Base-by-base conservation (phyloP, 176 grass and related monocot genomes). In the Melocanna baccifera region DNA sequence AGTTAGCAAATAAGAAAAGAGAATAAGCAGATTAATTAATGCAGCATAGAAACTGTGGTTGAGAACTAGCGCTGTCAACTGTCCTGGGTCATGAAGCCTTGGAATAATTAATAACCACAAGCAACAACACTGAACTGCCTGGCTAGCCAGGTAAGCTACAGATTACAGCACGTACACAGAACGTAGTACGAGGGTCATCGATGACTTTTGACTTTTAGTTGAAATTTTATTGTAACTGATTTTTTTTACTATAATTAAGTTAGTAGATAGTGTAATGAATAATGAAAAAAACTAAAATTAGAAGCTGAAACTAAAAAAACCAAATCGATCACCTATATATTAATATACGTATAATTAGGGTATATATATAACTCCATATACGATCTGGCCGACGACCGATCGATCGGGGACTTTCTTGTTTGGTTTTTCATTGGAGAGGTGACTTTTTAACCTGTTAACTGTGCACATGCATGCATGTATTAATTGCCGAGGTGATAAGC, bases 401-500 rank as follows among this genome's bases (percentile, higher is more conserved):
- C 2, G 4, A 45, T 8, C 4, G 4, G 18, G 4, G 18, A 11
- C 3, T 69, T 46, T 43, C 25, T 56, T 9, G 5, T 59, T 26
- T 57, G 40, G 32, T 23, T 69, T 16, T 20, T 28, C 2, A 7
- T 0, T 45, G 39, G 22, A 37, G n/a, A 15, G 37, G 42, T 36
- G 67, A 82, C 80, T 46, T 61, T 48, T 37, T 48, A 6, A 45
- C 47, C 69, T 63, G 58, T 13, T 37, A 43, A 46, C 69, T 71
- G 71, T 18, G 34, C 77, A 81, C 48, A 72, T 72, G 65, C 84
- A 86, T 85, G 82, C 79, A 82, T 75, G 71, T 65, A 89, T 85
- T 89, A 74, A 84, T 67, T 85, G 76, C 50, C 15, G 30, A 67
- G 67, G 75, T 81, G 76, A 67, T 83, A 43, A 64, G 50, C 61